Conservation (phyloP, 306 rosid genomes). For the Acacia acuminata region DNA sequence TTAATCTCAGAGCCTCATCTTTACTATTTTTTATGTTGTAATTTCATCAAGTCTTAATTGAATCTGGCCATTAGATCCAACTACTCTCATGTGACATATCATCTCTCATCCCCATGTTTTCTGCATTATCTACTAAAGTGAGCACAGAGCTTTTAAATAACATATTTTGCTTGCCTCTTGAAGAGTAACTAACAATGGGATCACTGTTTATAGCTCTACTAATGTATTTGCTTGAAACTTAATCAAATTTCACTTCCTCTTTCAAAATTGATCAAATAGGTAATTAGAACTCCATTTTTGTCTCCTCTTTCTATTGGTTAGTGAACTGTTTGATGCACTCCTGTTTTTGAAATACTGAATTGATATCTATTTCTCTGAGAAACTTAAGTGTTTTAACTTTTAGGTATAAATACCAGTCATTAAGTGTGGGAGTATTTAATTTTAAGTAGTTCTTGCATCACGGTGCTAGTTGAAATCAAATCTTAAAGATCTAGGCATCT, state of each 20-base stretch:
- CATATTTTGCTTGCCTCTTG: slow-evolving; percentile 6
- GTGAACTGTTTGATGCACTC: neutral
- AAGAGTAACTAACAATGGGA: neutral
- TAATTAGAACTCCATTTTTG: neutral
- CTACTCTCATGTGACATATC: neutral
- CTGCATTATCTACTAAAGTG: slow-evolving; percentile 5
- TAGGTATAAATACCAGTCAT: neutral
- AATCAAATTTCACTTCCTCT: neutral
- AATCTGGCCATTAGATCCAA: slow-evolving; percentile 12
- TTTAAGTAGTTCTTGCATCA: neutral
- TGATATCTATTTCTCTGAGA: neutral
- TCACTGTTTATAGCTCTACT: neutral
- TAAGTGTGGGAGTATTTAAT: neutral
- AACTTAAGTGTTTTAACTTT: slow-evolving; percentile 1
- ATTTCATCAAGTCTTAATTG: neutral
- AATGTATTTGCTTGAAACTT: neutral
- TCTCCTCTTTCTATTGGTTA: neutral
- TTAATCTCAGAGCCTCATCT: neutral
- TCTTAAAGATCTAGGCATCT: neutral
- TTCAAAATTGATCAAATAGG: neutral
- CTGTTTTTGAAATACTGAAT: neutral
- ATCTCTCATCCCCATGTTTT: neutral
- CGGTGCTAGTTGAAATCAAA: neutral
- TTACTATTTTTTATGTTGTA: neutral
- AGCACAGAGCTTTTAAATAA: slow-evolving; percentile 14